Evolutionary conservation across 441 rosid genomes (phyloP).

Genomic region (Lepidium campestre): DNA sequence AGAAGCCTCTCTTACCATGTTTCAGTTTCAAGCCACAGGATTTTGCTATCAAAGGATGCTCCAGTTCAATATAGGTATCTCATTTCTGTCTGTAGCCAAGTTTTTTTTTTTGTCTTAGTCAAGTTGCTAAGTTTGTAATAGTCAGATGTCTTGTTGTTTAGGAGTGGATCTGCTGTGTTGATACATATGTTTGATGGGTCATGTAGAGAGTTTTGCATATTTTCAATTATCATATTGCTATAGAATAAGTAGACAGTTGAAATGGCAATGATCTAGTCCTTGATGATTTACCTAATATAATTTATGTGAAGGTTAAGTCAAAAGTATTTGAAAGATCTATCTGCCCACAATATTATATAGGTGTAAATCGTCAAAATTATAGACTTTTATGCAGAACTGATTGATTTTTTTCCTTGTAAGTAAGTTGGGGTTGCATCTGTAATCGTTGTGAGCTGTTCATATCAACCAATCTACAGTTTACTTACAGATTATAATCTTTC

Average conservation of each 20-base stretch:
- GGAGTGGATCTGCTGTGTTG: not conserved
- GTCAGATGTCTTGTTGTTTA: not conserved
- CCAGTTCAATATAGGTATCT: constrained; percentile 17
- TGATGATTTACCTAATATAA: constrained; percentile 19
- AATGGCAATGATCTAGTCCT: constrained; percentile 13
- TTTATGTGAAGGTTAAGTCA: constrained; percentile 10
- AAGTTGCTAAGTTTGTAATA: not conserved
- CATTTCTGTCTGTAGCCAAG: not conserved
- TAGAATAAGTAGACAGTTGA: constrained; percentile 3
- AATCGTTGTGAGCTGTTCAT: not conserved
- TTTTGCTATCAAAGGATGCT: not conserved
- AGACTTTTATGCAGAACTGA: constrained; percentile 10
- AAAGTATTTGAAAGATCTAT: constrained; percentile 16
- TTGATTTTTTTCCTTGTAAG: not conserved
- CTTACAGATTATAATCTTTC: not conserved
- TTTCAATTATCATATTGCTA: not conserved
- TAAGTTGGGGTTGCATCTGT: constrained; percentile 11
- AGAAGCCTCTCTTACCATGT: constrained; percentile 8
- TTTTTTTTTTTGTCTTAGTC: not conserved
- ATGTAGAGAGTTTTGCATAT: not conserved
- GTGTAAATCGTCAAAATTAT: constrained; percentile 10
- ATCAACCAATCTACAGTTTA: not conserved
- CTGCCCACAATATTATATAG: constrained; percentile 23
- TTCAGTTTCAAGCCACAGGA: constrained; percentile 8
- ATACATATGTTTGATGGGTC: constrained; percentile 6